These are phyloP conservation scores for Aegilops tauschii DNA, from an alignment of 176 grass and related monocot species.

Conservation along the genomic window DNA sequence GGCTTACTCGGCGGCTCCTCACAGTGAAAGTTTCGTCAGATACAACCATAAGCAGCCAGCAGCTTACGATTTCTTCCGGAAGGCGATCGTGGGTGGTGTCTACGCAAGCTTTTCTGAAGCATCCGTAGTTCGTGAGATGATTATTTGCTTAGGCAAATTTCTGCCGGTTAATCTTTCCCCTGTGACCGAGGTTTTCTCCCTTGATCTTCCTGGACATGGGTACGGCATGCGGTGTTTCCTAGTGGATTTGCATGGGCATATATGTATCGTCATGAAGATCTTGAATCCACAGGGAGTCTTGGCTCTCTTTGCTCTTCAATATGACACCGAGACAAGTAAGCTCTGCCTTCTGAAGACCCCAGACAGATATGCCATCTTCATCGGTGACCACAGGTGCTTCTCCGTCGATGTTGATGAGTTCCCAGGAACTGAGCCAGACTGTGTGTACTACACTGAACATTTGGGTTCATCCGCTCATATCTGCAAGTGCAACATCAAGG, in stretches of 20 bases:
- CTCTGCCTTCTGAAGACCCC: background rate
- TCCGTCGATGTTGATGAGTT: background rate
- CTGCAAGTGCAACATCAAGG: background rate
- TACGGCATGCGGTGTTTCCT: background rate
- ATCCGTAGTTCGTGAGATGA: background rate
- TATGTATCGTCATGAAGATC: too few species aligned
- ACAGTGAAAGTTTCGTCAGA: background rate
- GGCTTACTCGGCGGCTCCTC: background rate
- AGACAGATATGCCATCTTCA: background rate
- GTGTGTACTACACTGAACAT: background rate
- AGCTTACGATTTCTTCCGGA: background rate
- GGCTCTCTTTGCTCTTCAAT: background rate
- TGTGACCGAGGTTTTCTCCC: background rate
- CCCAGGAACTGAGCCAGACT: background rate
- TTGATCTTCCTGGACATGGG: background rate
- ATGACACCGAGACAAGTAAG: background rate
- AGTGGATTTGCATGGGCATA: background rate
- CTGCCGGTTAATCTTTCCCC: background rate
- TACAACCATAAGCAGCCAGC: background rate
- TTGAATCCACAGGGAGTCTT: background rate
- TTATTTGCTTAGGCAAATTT: background rate
- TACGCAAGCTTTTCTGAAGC: background rate
- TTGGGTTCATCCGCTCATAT: background rate
- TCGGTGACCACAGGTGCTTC: background rate
- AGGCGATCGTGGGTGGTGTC: background rate